Percentiles rank a stretch among this genome's conserved stretches.
phyloP scores from a whole-genome alignment of 495 filamentous ascomycete species.

The Aspergillus asperescens region DNA sequence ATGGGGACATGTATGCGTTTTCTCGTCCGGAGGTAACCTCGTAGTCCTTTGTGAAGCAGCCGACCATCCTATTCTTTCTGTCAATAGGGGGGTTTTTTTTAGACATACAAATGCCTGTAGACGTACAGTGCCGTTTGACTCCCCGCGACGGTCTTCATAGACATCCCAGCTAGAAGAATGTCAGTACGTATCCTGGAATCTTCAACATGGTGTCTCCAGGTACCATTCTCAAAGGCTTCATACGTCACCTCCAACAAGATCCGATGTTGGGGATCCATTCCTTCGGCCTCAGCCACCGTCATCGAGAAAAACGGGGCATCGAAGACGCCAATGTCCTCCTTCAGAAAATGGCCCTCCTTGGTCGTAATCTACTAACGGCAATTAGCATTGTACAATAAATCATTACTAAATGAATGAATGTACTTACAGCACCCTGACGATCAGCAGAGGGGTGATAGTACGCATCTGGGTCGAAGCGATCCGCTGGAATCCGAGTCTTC shows the following conservation, averaged over 20 bases:
- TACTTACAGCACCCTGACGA: slow-evolving; percentile 24
- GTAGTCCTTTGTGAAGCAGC: slow-evolving; percentile 12
- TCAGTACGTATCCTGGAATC: neutral
- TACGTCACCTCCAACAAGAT: slow-evolving; percentile 51
- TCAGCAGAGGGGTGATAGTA: slow-evolving; percentile 27
- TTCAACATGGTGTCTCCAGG: neutral
- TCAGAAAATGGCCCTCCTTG: slow-evolving; percentile 37
- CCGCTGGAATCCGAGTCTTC: slow-evolving; percentile 17
- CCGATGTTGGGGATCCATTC: slow-evolving; percentile 38
- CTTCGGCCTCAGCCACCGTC: slow-evolving; percentile 42
- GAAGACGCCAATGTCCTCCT: slow-evolving; percentile 30
- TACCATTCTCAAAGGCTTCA: slow-evolving; percentile 50
- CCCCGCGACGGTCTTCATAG: neutral
- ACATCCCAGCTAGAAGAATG: neutral
- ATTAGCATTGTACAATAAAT: neutral
- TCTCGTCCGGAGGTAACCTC: neutral
- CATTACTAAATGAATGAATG: neutral
- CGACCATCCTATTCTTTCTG: too few relatives aligned
- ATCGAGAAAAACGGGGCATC: slow-evolving; percentile 51
- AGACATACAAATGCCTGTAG: slow-evolving; percentile 23
- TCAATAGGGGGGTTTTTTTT: too few relatives aligned
- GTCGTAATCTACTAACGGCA: slow-evolving; percentile 18
- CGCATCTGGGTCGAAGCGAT: slow-evolving; percentile 22
- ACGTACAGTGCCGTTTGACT: neutral
- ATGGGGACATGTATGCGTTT: neutral